phyloP scores from a whole-genome alignment of 495 filamentous ascomycete species.

The Penicillium cinerascens region DNA sequence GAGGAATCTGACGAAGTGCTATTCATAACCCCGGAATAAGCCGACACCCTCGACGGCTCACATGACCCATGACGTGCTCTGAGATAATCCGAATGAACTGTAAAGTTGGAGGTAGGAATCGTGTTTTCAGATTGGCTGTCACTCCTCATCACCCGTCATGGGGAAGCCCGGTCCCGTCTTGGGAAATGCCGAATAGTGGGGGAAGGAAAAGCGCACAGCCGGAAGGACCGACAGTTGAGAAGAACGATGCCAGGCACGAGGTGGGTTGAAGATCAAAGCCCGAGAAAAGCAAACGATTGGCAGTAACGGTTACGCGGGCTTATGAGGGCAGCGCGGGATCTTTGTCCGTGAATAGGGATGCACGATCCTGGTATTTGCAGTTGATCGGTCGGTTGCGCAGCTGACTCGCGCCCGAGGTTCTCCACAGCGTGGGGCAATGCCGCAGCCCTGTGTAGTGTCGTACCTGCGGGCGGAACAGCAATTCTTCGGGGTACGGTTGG shows the following conservation, averaged over 20 bases:
- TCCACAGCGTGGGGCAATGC: constrained; percentile 16
- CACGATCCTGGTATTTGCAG: background rate
- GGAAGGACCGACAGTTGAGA: background rate
- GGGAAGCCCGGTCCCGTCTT: constrained; percentile 1
- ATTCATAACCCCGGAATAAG: constrained; percentile 22
- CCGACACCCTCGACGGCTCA: constrained; percentile 14
- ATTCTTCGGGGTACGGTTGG: constrained; percentile 1
- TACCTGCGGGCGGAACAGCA: background rate
- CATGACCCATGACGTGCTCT: constrained; percentile 22
- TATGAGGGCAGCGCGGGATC: background rate
- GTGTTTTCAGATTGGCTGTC: constrained; percentile 9
- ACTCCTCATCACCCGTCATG: constrained; percentile 26
- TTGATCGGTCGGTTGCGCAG: background rate
- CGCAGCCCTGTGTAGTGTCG: constrained; percentile 3
- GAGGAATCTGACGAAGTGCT: constrained; percentile 5
- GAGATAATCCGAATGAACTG: constrained; percentile 1
- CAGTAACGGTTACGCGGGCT: constrained; percentile 8
- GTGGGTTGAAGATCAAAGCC: constrained; percentile 6
- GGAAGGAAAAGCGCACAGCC: background rate
- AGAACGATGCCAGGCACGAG: constrained; percentile 12
- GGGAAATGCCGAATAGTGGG: constrained; percentile 8
- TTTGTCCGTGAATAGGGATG: background rate
- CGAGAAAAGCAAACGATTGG: constrained; percentile 11
- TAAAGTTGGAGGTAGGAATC: constrained; percentile 9
- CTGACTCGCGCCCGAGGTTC: background rate